Evolutionary conservation across 805 yeast species (phyloP).

Genomic region (Vanderwaltozyma verrucispora): DNA sequence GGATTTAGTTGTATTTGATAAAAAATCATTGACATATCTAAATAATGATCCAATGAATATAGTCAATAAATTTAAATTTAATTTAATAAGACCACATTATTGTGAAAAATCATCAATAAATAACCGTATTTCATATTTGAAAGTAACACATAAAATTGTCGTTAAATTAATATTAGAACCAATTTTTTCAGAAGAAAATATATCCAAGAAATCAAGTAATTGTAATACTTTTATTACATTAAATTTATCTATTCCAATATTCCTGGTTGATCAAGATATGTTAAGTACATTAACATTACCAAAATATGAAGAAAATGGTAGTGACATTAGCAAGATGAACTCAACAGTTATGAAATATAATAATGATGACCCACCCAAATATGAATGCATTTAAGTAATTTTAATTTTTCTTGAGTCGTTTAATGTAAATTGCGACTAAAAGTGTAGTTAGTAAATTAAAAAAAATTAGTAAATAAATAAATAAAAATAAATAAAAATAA

Average conservation of each 20-base stretch:
- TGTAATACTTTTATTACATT: no score
- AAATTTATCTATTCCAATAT: constrained; percentile 5
- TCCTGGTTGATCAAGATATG: constrained; percentile 7
- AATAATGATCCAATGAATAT: neutral
- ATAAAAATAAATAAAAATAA: no score
- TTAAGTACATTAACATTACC: constrained; percentile 1
- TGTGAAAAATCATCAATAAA: constrained; percentile 7
- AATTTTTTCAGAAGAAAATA: no score
- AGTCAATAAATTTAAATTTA: neutral
- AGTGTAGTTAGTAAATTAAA: no score
- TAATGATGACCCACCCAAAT: no score
- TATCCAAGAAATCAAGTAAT: no score
- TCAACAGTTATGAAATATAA: no score
- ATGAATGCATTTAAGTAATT: no score
- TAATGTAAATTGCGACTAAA: no score
- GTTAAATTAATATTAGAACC: constrained; percentile 3
- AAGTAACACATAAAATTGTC: constrained; percentile 10
- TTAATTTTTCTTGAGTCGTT: no score
- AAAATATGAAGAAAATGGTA: neutral
- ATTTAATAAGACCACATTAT: constrained; percentile 9
- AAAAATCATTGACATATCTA: neutral
- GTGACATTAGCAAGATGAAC: no score
- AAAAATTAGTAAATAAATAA: no score
- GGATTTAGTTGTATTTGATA: neutral
- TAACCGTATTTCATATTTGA: constrained; percentile 5